Conservation (phyloP, 2,329 filamentous ascomycete genomes). For the Paracoccidioides lutzii region DNA sequence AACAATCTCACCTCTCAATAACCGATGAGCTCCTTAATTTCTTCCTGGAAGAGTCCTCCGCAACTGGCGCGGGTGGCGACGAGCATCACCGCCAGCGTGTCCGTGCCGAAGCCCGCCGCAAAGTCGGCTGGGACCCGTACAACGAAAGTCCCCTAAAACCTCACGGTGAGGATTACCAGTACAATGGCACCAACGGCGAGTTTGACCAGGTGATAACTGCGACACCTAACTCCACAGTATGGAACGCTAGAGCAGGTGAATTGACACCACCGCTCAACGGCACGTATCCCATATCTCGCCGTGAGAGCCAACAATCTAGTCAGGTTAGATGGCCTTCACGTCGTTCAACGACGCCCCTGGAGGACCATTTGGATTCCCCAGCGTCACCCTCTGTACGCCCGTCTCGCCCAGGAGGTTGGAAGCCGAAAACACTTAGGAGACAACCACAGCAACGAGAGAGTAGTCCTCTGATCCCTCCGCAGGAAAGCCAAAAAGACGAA, state of each 20-base stretch:
- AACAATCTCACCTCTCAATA: conserved; percentile 76
- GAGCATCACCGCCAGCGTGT: conserved; percentile 47
- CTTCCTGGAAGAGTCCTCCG: conserved; percentile 60
- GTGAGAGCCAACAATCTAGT: conserved; percentile 11
- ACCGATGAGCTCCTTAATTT: conserved; percentile 81
- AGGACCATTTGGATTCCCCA: conserved; percentile 3
- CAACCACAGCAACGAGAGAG: conserved; percentile 14
- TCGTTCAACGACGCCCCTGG: not conserved
- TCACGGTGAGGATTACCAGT: conserved; percentile 53
- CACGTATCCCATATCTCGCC: conserved; percentile 18
- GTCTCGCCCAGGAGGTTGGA: conserved; percentile 7
- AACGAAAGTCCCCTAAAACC: conserved; percentile 57
- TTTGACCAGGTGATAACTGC: not conserved
- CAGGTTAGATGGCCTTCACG: conserved; percentile 22
- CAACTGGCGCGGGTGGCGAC: conserved; percentile 52
- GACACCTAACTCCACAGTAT: not conserved
- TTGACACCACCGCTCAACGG: conserved; percentile 14
- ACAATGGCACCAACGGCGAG: conserved; percentile 20
- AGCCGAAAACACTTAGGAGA: conserved; percentile 11
- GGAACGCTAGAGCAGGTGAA: conserved; percentile 10
- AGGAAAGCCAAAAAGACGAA: conserved; percentile 18
- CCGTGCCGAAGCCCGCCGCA: conserved; percentile 45
- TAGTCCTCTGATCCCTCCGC: conserved; percentile 23
- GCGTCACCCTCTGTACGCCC: conserved; percentile 15
- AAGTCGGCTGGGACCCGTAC: conserved; percentile 60